phyloP scores from a whole-genome alignment of 2,329 filamentous ascomycete species.

The Plenodomus tracheiphilus region DNA sequence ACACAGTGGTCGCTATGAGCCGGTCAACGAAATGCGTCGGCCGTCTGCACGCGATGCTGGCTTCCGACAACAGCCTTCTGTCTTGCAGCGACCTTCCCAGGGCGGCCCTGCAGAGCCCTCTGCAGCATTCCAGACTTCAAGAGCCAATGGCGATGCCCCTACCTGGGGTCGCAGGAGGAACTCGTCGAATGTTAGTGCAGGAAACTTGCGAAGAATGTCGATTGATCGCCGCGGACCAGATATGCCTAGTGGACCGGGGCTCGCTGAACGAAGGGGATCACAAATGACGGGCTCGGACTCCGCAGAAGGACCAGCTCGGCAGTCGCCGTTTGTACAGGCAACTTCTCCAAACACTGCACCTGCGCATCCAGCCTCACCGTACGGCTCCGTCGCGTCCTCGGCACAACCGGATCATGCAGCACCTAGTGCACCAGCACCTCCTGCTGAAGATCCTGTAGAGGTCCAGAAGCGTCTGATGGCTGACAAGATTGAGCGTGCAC shows the following conservation, averaged over 20 bases:
- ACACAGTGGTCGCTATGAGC: constrained; percentile 91
- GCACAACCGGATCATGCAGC: constrained; percentile 25
- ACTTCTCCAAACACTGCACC: constrained; percentile 37
- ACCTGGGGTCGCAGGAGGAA: constrained; percentile 76
- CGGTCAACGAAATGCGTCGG: constrained; percentile 74
- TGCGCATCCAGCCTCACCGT: constrained; percentile 41
- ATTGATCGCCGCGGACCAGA: constrained; percentile 53
- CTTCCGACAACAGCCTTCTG: constrained; percentile 72
- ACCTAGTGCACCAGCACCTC: constrained; percentile 39
- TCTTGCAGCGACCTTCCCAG: constrained; percentile 74
- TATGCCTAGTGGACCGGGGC: constrained; percentile 29
- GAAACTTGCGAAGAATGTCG: constrained; percentile 73
- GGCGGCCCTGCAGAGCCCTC: constrained; percentile 79
- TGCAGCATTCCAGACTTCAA: constrained; percentile 79
- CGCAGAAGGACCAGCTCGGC: constrained; percentile 24
- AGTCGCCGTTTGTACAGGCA: constrained; percentile 25
- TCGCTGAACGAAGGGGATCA: constrained; percentile 34
- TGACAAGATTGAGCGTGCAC: constrained; percentile 67
- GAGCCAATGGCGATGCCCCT: constrained; percentile 65
- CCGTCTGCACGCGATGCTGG: constrained; percentile 69
- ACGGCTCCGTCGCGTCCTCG: constrained; percentile 36
- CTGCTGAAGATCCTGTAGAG: constrained; percentile 65
- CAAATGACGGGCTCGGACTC: constrained; percentile 35
- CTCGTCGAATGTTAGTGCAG: constrained; percentile 83
- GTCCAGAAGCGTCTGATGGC: constrained; percentile 71